These are phyloP conservation scores for Ophiobolus disseminans DNA, from an alignment of 2,329 filamentous ascomycete species.

Conservation along the genomic window DNA sequence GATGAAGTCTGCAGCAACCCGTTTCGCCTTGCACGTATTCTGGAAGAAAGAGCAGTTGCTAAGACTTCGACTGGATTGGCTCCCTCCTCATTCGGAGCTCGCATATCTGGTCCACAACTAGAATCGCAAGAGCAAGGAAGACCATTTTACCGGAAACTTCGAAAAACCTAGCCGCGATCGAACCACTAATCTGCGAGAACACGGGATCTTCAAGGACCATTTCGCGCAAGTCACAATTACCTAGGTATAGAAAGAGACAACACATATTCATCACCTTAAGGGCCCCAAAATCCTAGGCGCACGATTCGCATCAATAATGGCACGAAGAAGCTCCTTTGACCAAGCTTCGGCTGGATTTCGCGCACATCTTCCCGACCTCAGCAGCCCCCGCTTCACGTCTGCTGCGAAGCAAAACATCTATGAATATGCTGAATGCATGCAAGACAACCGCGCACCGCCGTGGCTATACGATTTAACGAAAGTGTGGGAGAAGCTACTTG, in stretches of 20 bases:
- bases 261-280: too few relatives aligned
- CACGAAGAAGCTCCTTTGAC: conserved; percentile 31
- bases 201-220: neutral
- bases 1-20: conserved; percentile 3
- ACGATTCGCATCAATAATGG: conserved; percentile 17
- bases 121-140: conserved; percentile 4
- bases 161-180: neutral
- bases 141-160: conserved; percentile 18
- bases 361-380: conserved; percentile 68
- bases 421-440: conserved; percentile 68
- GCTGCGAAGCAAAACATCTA: conserved; percentile 69
- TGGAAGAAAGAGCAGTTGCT: conserved; percentile 2
- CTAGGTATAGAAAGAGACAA: too few relatives aligned
- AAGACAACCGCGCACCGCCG: conserved; percentile 64
- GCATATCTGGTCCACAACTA: too few relatives aligned
- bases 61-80: neutral
- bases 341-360: conserved; percentile 56
- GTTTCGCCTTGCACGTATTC: conserved; percentile 8
- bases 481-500: conserved; percentile 46
- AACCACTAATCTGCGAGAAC: neutral
- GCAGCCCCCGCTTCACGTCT: conserved; percentile 65
- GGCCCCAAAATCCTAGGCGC: too few relatives aligned
- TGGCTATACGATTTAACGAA: conserved; percentile 62
- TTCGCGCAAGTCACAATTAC: neutral
- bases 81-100: neutral